Evolutionary conservation across 257 asterid species (phyloP), one percentile per base, ranked within the genome.

Genomic region (Lycium ferocissimum): DNA sequence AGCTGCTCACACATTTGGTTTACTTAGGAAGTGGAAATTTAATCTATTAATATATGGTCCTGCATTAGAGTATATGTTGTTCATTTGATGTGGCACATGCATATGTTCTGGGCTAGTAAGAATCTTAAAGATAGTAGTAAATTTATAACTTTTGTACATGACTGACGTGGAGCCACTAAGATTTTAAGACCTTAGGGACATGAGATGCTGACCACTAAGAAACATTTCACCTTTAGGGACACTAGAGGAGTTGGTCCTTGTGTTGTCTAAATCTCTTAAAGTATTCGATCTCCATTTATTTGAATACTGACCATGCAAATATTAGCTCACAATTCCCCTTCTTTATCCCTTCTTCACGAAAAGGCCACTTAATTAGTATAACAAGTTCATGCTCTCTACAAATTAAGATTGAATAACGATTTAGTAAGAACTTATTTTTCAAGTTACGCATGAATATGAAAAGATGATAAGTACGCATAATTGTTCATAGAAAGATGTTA

Each of bases 121-220:
- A 76, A 51, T 76, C 82, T 76, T 54, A 76, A 51, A 49, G 45
- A 51, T 1, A 0, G 20, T 76, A 76, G 33, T 22, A 63, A 22
- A 63, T 22, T 14, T 26, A 26, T 73, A 26, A 76, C 63, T 76
- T 49, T 26, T 49, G 1, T 76, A 73, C 6, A 18, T 71, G 57
- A 43, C 57, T 26, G 82, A 14, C 63, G 22, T 26, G 6, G 58
- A 76, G 82, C 22, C 63, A 76, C 82, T 75, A 22, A 20, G 81
- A 20, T 75, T 22, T 51, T 76, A 76, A 76, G 20, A 22, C 51
- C 63, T 51, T 53, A 51, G 22, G 82, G 82, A 76, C 82, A 51
- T 76, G 6, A 76, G 58, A 76, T 14, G 47, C 82, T 76, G 81
- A 76, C 82, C 22, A 40, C 82, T 51, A 51, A 26, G 82, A 76